Evolutionary conservation across 192 early-diverging fungal species (phyloP), one percentile per base, ranked within the genome.

Genomic region (Coemansia sp.): DNA sequence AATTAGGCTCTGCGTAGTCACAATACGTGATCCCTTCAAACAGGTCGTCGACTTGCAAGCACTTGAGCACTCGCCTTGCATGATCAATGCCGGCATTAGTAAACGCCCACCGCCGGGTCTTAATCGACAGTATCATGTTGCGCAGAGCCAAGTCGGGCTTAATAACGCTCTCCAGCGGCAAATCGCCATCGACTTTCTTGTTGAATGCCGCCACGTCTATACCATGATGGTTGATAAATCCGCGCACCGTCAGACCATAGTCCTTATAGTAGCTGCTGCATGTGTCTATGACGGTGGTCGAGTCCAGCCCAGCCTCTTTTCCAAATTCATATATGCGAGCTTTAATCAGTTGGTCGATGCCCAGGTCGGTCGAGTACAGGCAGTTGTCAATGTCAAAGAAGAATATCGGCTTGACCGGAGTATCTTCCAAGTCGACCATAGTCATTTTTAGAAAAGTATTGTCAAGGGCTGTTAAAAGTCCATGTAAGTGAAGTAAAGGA

Each of bases 341-440:
- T 53, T 79, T 82, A 84, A 88, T 92, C 68, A 88, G 27, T 11
- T 48, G 62, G 21, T 59, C 65, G 63, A 91, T 87, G 36, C 88
- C 87, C 21, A 75, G 60, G 14, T 79, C 54, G 45, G 83, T 82
- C 60, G 80, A 74, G 59, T 92, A 92, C 9, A 92, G 85, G 63
- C 89, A 91, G 73, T 94, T 92, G 75, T 94, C 93, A 41, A 91
- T 90, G 64, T 94, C 93, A 67, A 92, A 91, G 78, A 91, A 92
- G 61, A 92, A 89, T 45, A 92, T 70, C 5, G 59, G 73, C 33
- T 60, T 51, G n/a, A 24, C 6, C 36, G 6, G 36, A 31, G 31
- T 6, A 45, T 59, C 11, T 41, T 63, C 45, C 31, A 46, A 16
- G 50, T 44, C 40, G 21, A 19, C 64, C 64, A 68, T 74, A 7